These are phyloP conservation scores for Sutorius eximius DNA, from an alignment of 1,284 basidiomycete species.

Conservation along the genomic window DNA sequence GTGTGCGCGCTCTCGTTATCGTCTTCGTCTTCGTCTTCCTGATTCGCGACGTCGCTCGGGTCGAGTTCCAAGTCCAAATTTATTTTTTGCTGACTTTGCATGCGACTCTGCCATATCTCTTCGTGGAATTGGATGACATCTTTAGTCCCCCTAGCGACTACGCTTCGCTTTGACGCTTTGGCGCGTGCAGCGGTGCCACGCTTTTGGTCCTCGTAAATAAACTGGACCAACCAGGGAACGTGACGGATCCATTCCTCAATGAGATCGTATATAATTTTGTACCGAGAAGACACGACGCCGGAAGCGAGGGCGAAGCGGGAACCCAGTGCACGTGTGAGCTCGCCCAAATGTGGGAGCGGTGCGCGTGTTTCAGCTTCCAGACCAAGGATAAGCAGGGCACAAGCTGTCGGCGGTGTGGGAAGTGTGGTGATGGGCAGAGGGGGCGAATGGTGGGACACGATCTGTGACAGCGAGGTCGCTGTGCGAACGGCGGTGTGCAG, in stretches of 20 bases:
- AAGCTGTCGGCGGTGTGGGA: slow-evolving; percentile 55
- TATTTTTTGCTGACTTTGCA: slow-evolving; percentile 37
- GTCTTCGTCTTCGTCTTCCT: slow-evolving; percentile 35
- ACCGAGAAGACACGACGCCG: slow-evolving; percentile 62
- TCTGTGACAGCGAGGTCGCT: slow-evolving; percentile 54
- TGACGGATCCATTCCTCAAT: slow-evolving; percentile 59
- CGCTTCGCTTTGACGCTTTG: slow-evolving; percentile 56
- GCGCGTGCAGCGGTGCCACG: slow-evolving; percentile 46
- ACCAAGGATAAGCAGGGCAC: slow-evolving; percentile 68
- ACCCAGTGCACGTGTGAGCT: slow-evolving; percentile 57
- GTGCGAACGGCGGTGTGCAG: slow-evolving; percentile 50
- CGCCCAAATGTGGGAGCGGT: slow-evolving; percentile 53
- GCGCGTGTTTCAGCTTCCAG: slow-evolving; percentile 63
- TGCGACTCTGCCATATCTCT: slow-evolving; percentile 50
- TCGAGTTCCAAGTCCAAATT: slow-evolving; percentile 41
- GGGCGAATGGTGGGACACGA: slow-evolving; percentile 46
- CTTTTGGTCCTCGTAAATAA: slow-evolving; percentile 39
- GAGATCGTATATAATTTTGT: slow-evolving; percentile 60
- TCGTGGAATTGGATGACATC: slow-evolving; percentile 69
- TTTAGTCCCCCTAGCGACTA: slow-evolving; percentile 63
- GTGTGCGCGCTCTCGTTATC: slow-evolving; percentile 20
- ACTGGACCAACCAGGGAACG: slow-evolving; percentile 67
- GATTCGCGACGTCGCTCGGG: slow-evolving; percentile 29
- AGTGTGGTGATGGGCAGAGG: slow-evolving; percentile 38
- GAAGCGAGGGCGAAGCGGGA: slow-evolving; percentile 48